A percentile compares a stretch with the other conserved stretches of the same genome.
Evolutionary conservation across 257 asterid genomes (phyloP).

Genomic region (Ocimum tenuiflorum): DNA sequence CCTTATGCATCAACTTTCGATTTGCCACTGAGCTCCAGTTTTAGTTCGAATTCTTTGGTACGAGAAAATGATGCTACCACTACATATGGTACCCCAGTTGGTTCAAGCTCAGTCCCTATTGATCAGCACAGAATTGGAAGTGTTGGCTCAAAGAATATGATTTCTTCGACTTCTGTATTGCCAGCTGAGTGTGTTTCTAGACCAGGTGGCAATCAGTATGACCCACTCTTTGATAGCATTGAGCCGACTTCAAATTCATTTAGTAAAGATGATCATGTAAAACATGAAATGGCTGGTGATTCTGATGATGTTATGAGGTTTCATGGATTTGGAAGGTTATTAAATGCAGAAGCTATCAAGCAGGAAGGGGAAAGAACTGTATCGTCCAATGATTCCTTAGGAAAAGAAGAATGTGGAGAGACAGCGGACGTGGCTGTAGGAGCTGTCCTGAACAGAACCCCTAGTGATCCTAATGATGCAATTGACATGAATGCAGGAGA

Average conservation of each 20-base stretch:
- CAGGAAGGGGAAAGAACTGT: conserved; percentile 36
- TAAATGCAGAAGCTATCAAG: conserved; percentile 37
- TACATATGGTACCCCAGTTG: conserved; percentile 32
- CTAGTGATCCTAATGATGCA: conserved; percentile 47
- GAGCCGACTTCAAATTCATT: conserved; percentile 56
- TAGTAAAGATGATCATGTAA: conserved; percentile 35
- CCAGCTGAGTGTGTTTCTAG: conserved; percentile 29
- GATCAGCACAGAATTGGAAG: conserved; percentile 29
- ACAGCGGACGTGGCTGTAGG: conserved; percentile 79
- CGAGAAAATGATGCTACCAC: conserved; percentile 37
- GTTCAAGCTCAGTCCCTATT: conserved; percentile 33
- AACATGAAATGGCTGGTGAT: conserved; percentile 47
- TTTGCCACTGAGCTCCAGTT: conserved; percentile 46
- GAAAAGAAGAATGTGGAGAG: conserved; percentile 78
- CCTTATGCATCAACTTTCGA: conserved; percentile 70
- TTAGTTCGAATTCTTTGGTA: conserved; percentile 34
- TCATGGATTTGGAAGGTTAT: conserved; percentile 43
- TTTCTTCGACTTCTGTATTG: conserved; percentile 33
- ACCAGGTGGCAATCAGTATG: conserved; percentile 58
- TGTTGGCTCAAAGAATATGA: conserved; percentile 28
- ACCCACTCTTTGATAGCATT: conserved; percentile 82
- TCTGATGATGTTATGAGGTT: conserved; percentile 42
- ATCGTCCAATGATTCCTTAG: conserved; percentile 34
- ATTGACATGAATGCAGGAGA: conserved; percentile 49
- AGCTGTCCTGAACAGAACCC: conserved; percentile 58